Percentiles rank a stretch among this genome's conserved stretches.
These are phyloP conservation scores for Lactifluus volemus DNA, from an alignment of 768 basidiomycete genomes.

Conservation along the genomic window DNA sequence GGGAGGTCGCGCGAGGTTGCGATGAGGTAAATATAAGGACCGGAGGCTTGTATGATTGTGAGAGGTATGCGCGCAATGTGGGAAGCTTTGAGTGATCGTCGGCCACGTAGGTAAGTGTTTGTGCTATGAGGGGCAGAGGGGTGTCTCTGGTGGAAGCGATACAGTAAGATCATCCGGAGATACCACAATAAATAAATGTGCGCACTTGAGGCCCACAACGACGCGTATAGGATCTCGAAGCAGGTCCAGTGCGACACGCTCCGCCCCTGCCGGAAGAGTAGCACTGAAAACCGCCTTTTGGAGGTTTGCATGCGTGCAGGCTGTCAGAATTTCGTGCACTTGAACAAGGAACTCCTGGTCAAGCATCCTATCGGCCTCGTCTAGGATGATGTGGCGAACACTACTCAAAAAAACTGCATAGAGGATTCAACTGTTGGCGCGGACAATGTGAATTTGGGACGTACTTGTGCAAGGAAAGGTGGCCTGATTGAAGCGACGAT, in stretches of 20 bases:
- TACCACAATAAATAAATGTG: constrained; percentile 9
- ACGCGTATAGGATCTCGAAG: constrained; percentile 81
- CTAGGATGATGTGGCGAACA: constrained; percentile 77
- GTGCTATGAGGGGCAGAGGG: constrained; percentile 82
- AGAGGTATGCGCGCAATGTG: constrained; percentile 71
- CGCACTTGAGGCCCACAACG: constrained; percentile 94
- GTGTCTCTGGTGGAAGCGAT: constrained; percentile 58
- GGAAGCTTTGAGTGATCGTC: constrained; percentile 93
- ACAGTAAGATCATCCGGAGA: background rate
- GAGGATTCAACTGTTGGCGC: background rate
- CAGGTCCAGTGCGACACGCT: constrained; percentile 81
- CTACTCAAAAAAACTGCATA: constrained; percentile 31
- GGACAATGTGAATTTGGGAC: constrained; percentile 21
- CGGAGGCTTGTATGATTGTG: constrained; percentile 82
- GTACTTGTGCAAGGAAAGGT: constrained; percentile 65
- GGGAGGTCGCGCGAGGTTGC: constrained; percentile 74
- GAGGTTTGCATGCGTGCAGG: constrained; percentile 57
- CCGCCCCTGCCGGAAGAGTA: constrained; percentile 82
- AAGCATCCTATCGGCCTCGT: constrained; percentile 88
- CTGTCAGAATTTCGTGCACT: constrained; percentile 76
- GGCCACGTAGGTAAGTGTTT: constrained; percentile 85
- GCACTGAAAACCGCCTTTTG: constrained; percentile 94
- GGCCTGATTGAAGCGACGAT: constrained; percentile 61
- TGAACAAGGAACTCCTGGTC: constrained; percentile 85
- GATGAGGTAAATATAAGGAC: constrained; percentile 86